A percentile compares a stretch with the other conserved stretches of the same genome.
These are phyloP conservation scores for Cyathus striatus DNA, from an alignment of 768 basidiomycete genomes.

Conservation along the genomic window DNA sequence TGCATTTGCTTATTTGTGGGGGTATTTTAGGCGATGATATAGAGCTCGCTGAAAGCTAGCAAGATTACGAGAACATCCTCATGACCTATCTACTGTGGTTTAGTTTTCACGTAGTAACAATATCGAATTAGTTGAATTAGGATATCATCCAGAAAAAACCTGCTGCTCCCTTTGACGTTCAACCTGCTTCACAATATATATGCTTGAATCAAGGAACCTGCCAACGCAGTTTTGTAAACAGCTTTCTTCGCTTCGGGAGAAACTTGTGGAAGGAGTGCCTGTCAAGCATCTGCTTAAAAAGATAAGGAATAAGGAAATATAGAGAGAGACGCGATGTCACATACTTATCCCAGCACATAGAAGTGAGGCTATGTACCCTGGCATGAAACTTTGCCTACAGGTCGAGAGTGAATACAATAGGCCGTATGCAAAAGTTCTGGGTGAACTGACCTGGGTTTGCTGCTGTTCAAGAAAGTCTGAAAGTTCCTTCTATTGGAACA, in stretches of 20 bases:
- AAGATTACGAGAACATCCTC: not conserved
- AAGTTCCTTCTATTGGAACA: conserved; percentile 78
- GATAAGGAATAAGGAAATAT: conserved; percentile 3
- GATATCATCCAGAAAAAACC: no score
- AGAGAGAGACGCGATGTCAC: conserved; percentile 21
- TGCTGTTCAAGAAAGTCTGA: conserved; percentile 73
- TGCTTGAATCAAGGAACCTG: conserved; percentile 82
- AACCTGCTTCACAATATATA: conserved; percentile 74
- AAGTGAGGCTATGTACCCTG: conserved; percentile 72
- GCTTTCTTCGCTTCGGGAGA: conserved; percentile 73
- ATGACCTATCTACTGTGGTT: no score
- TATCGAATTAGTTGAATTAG: no score
- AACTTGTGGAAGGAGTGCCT: conserved; percentile 69
- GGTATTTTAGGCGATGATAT: conserved; percentile 25
- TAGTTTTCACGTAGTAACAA: no score
- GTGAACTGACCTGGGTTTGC: conserved; percentile 75
- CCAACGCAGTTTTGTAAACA: conserved; percentile 91
- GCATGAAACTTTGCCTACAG: conserved; percentile 49
- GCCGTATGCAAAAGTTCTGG: not conserved
- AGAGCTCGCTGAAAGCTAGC: no score
- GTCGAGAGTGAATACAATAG: not conserved
- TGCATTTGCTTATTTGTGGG: conserved; percentile 43
- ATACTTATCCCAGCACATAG: conserved; percentile 91
- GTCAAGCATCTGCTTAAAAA: conserved; percentile 63
- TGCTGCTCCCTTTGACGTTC: conserved; percentile 37